Evolutionary conservation across 202 grass and related monocot species (phyloP).

Genomic region (Setaria italica): DNA sequence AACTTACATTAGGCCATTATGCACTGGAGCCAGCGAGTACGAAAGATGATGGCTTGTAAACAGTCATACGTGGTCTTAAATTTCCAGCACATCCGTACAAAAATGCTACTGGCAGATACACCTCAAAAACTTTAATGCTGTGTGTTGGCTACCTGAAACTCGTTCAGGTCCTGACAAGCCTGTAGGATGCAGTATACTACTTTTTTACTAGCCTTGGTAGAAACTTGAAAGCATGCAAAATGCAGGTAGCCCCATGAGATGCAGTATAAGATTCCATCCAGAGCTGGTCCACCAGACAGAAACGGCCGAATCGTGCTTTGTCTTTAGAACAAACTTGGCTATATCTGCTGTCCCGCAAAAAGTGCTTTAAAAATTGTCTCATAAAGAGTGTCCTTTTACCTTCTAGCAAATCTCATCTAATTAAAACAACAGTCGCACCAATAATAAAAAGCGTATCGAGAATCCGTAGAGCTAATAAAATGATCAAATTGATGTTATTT

Average conservation of each 20-base stretch:
- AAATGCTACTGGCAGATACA: conserved; percentile 14
- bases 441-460: too few species aligned
- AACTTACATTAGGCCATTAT: neutral
- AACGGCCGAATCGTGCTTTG: neutral
- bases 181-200: neutral
- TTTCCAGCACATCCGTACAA: conserved; percentile 7
- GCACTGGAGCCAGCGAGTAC: neutral
- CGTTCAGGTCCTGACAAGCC: neutral
- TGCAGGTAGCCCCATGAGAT: neutral
- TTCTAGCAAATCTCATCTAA: too few species aligned
- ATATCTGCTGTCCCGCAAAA: neutral
- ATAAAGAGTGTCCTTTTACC: too few species aligned
- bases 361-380: too few species aligned
- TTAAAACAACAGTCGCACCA: too few species aligned
- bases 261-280: conserved; percentile 17
- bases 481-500: too few species aligned
- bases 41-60: neutral
- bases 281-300: conserved; percentile 6
- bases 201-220: neutral
- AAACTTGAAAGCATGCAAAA: conserved; percentile 12
- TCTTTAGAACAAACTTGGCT: neutral
- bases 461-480: too few species aligned
- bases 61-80: neutral
- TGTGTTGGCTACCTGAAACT: conserved; percentile 11
- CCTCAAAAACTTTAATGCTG: conserved; percentile 11